Conservation (phyloP, 805 yeast genomes). For the Deakozyma indianensis region DNA sequence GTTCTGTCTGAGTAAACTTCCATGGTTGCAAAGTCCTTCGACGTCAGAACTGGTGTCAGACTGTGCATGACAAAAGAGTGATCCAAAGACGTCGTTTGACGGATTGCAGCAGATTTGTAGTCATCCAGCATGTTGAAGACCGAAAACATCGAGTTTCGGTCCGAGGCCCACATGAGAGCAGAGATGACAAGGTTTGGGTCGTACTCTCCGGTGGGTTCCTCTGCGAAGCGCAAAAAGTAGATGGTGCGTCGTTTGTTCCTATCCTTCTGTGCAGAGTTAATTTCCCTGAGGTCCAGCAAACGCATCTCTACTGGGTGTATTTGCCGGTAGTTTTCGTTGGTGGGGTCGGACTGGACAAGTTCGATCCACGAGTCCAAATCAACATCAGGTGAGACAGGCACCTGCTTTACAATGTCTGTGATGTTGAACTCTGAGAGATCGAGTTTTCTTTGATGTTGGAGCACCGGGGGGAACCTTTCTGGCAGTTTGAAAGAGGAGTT, state of each 20-base stretch:
- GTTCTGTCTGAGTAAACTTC: constrained; percentile 19
- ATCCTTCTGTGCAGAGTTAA: constrained; percentile 7
- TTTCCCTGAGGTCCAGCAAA: constrained; percentile 14
- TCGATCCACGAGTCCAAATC: constrained; percentile 13
- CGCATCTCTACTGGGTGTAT: constrained; percentile 18
- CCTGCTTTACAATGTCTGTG: constrained; percentile 7
- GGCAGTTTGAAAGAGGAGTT: constrained; percentile 9
- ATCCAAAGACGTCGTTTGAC: constrained; percentile 17
- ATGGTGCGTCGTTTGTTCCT: constrained; percentile 14
- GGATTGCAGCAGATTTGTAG: constrained; percentile 6
- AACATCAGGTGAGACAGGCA: constrained; percentile 16
- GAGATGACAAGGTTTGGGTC: constrained; percentile 17
- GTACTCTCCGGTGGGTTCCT: constrained; percentile 7
- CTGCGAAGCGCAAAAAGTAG: constrained; percentile 14
- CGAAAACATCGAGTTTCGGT: constrained; percentile 20
- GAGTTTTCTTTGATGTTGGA: constrained; percentile 8
- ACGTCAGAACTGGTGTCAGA: constrained; percentile 11
- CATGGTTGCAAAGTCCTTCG: constrained; percentile 15
- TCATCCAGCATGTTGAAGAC: constrained; percentile 15
- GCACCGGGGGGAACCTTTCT: constrained; percentile 1
- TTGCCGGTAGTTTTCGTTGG: constrained; percentile 6
- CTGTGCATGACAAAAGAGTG: constrained; percentile 18
- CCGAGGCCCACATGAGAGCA: constrained; percentile 19
- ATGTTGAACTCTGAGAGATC: constrained; percentile 5
- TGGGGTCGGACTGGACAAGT: constrained; percentile 6